Evolutionary conservation across 2,329 filamentous ascomycete genomes (phyloP).

Genomic region (Cadophora gregata): DNA sequence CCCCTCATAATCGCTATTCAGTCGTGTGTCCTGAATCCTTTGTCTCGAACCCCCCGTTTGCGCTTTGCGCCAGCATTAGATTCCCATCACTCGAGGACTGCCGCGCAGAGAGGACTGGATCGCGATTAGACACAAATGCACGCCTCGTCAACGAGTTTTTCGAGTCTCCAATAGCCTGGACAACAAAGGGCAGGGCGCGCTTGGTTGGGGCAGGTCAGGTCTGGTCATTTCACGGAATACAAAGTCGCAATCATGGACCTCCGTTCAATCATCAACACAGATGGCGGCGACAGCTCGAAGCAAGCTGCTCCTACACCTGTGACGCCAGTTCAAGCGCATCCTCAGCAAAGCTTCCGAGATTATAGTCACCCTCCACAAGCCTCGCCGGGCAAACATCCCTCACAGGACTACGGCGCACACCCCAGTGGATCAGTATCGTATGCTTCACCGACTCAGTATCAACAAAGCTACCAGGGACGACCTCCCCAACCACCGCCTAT

Average conservation of each 20-base stretch:
- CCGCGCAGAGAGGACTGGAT: conserved; percentile 7
- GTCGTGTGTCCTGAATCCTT: conserved; percentile 28
- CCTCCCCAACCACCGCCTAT: conserved; percentile 49
- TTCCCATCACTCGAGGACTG: conserved; percentile 24
- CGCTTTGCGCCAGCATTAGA: conserved; percentile 40
- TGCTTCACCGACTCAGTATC: conserved; percentile 44
- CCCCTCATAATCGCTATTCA: conserved; percentile 13
- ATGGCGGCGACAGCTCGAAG: conserved; percentile 41
- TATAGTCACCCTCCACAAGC: conserved; percentile 41
- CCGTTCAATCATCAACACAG: conserved; percentile 57
- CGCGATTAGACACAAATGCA: conserved; percentile 38
- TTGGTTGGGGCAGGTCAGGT: conserved; percentile 24
- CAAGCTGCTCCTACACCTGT: conserved; percentile 41
- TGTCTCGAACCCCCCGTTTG: conserved; percentile 36
- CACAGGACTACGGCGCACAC: conserved; percentile 43
- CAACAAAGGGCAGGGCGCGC: conserved; percentile 29
- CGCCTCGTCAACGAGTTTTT: conserved; percentile 25
- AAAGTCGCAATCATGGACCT: conserved; percentile 54
- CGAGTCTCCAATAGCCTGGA: conserved; percentile 35
- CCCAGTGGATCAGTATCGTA: conserved; percentile 35
- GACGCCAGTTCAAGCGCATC: conserved; percentile 42
- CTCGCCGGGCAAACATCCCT: conserved; percentile 43
- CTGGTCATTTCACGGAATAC: conserved; percentile 29
- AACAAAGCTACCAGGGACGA: conserved; percentile 40
- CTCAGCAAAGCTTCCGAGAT: conserved; percentile 42